Conservation (phyloP, 2,329 filamentous ascomycete genomes). For the Lachnellula subtilissima region DNA sequence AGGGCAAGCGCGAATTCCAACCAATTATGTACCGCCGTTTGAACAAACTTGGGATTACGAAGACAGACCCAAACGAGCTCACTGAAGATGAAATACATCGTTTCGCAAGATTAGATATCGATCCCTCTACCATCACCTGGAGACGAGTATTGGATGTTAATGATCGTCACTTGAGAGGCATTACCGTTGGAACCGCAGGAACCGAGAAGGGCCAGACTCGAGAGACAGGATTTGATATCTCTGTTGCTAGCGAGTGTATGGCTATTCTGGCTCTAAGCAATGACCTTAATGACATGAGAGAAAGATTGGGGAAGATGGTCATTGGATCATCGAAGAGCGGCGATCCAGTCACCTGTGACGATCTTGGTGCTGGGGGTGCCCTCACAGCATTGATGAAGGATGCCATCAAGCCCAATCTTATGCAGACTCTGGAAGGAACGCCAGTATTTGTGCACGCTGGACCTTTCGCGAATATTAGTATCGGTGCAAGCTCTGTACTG, state of each 20-base stretch:
- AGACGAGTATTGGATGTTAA: slow-evolving; percentile 94
- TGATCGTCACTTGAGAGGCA: slow-evolving; percentile 83
- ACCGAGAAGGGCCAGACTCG: slow-evolving; percentile 88
- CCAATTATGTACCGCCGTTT: slow-evolving; percentile 89
- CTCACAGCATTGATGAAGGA: slow-evolving; percentile 95
- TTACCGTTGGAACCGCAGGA: slow-evolving; percentile 81
- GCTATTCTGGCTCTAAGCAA: slow-evolving; percentile 93
- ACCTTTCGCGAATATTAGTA: slow-evolving; percentile 97
- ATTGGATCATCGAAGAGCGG: slow-evolving; percentile 80
- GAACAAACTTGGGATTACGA: slow-evolving; percentile 93
- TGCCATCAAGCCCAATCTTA: slow-evolving; percentile 97
- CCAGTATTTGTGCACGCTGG: slow-evolving; percentile 97
- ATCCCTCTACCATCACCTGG: slow-evolving; percentile 97
- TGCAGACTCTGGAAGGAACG: slow-evolving; percentile 96
- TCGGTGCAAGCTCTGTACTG: slow-evolving; percentile 91
- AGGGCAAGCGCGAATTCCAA: slow-evolving; percentile 79
- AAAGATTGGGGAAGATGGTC: slow-evolving; percentile 92
- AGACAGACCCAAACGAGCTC: slow-evolving; percentile 87
- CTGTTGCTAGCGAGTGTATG: slow-evolving; percentile 97
- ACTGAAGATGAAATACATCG: slow-evolving; percentile 82
- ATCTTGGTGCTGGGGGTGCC: slow-evolving; percentile 87
- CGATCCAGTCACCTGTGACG: slow-evolving; percentile 92
- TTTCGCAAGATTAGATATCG: slow-evolving; percentile 94
- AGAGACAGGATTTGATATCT: slow-evolving; percentile 94
- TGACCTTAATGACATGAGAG: slow-evolving; percentile 79